Conservation (phyloP, 805 yeast genomes). For the Candida jianshihensis region DNA sequence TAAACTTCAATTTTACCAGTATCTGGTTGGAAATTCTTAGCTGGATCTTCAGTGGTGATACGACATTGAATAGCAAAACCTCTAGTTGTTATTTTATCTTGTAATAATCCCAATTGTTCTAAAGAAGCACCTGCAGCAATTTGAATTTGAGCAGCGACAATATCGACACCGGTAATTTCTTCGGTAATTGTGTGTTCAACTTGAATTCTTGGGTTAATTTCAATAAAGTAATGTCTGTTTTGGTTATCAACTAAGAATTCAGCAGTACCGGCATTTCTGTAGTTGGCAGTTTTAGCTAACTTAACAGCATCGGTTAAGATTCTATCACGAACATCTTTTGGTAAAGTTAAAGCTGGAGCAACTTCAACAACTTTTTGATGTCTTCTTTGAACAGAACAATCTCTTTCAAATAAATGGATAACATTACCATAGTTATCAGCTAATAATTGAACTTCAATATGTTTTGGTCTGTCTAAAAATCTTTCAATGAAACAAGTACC, state of each 20-base stretch:
- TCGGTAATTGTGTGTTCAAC: slow-evolving; percentile 99
- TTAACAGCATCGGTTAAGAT: slow-evolving; percentile 92
- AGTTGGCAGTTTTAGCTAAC: slow-evolving; percentile 81
- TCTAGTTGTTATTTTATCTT: slow-evolving; percentile 90
- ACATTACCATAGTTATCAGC: slow-evolving; percentile 95
- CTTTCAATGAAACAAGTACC: slow-evolving; percentile 98
- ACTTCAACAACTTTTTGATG: slow-evolving; percentile 98
- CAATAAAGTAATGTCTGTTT: slow-evolving; percentile 95
- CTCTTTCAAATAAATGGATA: slow-evolving; percentile 93
- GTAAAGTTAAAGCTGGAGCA: slow-evolving; percentile 93
- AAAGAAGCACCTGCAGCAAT: slow-evolving; percentile 97
- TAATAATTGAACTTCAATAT: slow-evolving; percentile 92
- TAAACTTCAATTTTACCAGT: slow-evolving; percentile 97
- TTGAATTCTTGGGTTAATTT: slow-evolving; percentile 96
- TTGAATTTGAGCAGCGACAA: slow-evolving; percentile 97
- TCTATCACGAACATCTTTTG: slow-evolving; percentile 78
- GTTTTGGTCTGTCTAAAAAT: slow-evolving; percentile 91
- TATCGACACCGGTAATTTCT: slow-evolving; percentile 96
- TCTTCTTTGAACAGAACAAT: slow-evolving; percentile 99
- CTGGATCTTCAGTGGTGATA: slow-evolving; percentile 96
- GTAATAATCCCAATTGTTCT: slow-evolving; percentile 84
- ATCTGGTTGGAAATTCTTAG: slow-evolving; percentile 96
- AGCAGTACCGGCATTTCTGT: slow-evolving; percentile 97
- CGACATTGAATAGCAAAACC: slow-evolving; percentile 99
- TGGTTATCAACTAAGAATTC: slow-evolving; percentile 91